These are phyloP conservation scores for Rhodotorula diobovata DNA, from an alignment of 768 basidiomycete genomes.

Conservation along the genomic window DNA sequence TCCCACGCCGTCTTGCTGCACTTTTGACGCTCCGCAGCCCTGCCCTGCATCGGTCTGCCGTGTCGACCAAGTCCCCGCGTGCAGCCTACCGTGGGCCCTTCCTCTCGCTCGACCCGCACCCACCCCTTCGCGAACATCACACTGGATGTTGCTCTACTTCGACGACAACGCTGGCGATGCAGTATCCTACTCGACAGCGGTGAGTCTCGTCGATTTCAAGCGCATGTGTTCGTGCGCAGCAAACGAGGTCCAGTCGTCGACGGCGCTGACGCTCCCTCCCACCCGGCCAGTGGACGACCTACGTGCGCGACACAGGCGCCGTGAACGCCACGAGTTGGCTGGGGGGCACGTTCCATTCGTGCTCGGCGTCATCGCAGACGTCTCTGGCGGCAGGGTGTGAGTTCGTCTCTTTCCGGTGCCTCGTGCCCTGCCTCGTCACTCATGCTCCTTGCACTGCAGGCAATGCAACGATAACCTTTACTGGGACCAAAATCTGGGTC, in stretches of 20 bases:
- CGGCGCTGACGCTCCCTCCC: no score
- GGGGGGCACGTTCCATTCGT: conserved; percentile 8
- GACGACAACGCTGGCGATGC: not conserved
- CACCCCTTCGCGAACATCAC: no score
- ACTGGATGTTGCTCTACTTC: not conserved
- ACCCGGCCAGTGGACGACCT: not conserved
- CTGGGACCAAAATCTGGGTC: not conserved
- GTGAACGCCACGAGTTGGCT: conserved; percentile 13
- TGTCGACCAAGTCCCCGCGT: no score
- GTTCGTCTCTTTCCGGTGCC: not conserved
- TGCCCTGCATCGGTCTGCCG: no score
- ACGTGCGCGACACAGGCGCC: not conserved
- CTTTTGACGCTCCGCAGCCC: no score
- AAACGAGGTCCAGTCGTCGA: no score
- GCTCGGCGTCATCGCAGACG: not conserved
- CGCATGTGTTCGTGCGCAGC: no score
- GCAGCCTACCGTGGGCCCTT: no score
- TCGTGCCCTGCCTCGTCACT: not conserved
- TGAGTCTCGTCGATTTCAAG: no score
- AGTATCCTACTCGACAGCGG: not conserved
- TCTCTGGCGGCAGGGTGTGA: not conserved
- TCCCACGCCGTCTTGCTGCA: no score
- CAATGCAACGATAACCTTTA: conserved; percentile 17
- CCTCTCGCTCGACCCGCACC: not conserved
- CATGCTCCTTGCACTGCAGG: no score